Evolutionary conservation across 1,284 basidiomycete genomes (phyloP).

Genomic region (Ustilago xerochloae): DNA sequence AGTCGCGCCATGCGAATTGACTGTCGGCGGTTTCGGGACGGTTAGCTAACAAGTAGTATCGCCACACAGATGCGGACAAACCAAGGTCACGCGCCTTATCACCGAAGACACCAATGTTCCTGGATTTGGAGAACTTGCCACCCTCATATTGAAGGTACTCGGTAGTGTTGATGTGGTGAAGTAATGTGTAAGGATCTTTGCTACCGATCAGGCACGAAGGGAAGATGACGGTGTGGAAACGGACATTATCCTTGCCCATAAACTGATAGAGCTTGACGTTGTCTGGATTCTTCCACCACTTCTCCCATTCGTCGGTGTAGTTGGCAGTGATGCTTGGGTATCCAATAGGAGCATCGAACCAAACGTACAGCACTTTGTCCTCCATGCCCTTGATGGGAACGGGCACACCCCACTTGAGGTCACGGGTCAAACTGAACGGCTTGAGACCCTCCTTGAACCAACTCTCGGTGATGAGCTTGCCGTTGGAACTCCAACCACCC

Average conservation of each 20-base stretch:
- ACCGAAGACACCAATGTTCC: conserved; percentile 96
- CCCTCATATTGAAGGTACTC: conserved; percentile 99
- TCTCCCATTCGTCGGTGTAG: conserved; percentile 92
- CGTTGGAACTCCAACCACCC: conserved; percentile 92
- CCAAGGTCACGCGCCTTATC: conserved; percentile 93
- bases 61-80: conserved; percentile 92
- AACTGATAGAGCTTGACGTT: conserved; percentile 96
- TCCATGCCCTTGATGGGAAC: conserved; percentile 86
- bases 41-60: conserved; percentile 93
- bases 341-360: conserved; percentile 98
- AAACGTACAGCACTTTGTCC: conserved; percentile 91
- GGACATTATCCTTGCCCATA: conserved; percentile 84
- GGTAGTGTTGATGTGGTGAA: conserved; percentile 94
- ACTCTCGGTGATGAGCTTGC: conserved; percentile 90
- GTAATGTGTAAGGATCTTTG: conserved; percentile 89
- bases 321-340: conserved; percentile 97
- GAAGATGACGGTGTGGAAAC: conserved; percentile 98
- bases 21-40: conserved; percentile 93
- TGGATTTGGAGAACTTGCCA: conserved; percentile 98
- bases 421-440: conserved; percentile 91
- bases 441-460: conserved; percentile 86
- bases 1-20: conserved; percentile 97
- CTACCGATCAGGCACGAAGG: conserved; percentile 91
- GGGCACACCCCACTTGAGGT: conserved; percentile 95
- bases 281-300: conserved; percentile 96